Evolutionary conservation across 805 yeast genomes (phyloP), one percentile per base, ranked within the genome.

Genomic region (Starmerella bombi): DNA sequence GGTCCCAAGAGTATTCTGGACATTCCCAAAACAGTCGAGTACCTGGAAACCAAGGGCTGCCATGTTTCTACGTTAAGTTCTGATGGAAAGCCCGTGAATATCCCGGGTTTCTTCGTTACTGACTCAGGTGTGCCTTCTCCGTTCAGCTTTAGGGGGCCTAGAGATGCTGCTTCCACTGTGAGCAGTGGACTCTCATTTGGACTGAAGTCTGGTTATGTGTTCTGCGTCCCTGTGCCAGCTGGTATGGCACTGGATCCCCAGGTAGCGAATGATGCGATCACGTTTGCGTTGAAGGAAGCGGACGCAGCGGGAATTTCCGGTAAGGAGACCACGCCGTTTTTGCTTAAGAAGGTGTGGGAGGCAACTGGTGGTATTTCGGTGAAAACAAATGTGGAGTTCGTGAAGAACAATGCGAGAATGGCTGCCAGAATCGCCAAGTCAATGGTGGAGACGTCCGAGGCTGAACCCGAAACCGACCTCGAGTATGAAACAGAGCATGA

Each of bases 1-100:
- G 95, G 95, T 0, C 94, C 94, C 2, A 84, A 84, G 56, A 75
- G 85, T 29, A 83, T 84, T 38, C 62, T 84, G 41, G 95, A 84
- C 53, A 77, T 85, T 40, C 74, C 70, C 8, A 67, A 79, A 47
- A 85, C 95, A 0, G 66, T 83, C 69, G 95, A 84, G 57, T 82
- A 77, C 54, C 64, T 84, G 39, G 95, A 84, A 58, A 84, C 95
- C 0, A 85, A 83, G 59, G 95, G 95, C 12, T 93, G 84, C 1
- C 79, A 78, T 51, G 93, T 84, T 7, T 71, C 78, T 4, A 84
- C 94, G 0, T 61, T 59, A 44, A 75, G 77, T 12, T 28, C 19
- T 9, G 12, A 8, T 8, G 73, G 74, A 0, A 60, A 70, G 3
- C 62, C 66, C 27, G 44, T 29, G 12, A 45, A 50, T 25, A 65